Base-by-base conservation (phyloP, 2,329 filamentous ascomycete genomes). In the Neocucurbitaria cava region DNA sequence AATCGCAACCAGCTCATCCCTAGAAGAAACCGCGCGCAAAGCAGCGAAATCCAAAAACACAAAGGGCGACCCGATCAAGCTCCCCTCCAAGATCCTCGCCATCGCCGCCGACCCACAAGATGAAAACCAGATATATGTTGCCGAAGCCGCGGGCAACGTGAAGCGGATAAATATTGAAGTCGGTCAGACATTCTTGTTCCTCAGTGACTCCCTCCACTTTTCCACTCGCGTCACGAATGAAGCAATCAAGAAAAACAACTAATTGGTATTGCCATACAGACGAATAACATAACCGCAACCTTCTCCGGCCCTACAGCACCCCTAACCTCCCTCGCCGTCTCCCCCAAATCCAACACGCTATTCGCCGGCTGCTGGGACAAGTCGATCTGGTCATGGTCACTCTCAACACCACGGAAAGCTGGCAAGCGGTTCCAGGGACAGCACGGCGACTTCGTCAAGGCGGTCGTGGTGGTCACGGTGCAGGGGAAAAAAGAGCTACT, bases 291-390 rank as follows among this genome's bases (percentile, higher is more conserved):
- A 6, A 58, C 75, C 46, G 74, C 77, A 13, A 68, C 81, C 3
- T 96, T 90, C 70, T 85, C 85, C 69, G 92, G 92, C 2, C 91
- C 93, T 17, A 84, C 83, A 41, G 89, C 91, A 3, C 95, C 95
- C 1, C 81, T 96, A 9, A 75, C 74, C 18, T 76, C 70, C n/a
- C 45, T 76, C 39, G 69, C 69, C 26, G 46, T 76, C 17, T 72
- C 69, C 5, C 44, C 64, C 1, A 60, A 26, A 10, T 68, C 69
- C 4, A 65, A 69, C 46, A 89, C 83, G 1, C 71, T 97, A 10
- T 97, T 92, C 74, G 92, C 92, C 21, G 94, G 93, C 30, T 95
- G 89, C 54, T 99, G 95, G 95, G 94, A 99, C 78, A 96, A 96
- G 78, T 84, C 86, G 18, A 84, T 98, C 53, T 96, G 92, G 88